Base-by-base conservation (phyloP, 2,329 filamentous ascomycete species). In the Xylaria sp. region DNA sequence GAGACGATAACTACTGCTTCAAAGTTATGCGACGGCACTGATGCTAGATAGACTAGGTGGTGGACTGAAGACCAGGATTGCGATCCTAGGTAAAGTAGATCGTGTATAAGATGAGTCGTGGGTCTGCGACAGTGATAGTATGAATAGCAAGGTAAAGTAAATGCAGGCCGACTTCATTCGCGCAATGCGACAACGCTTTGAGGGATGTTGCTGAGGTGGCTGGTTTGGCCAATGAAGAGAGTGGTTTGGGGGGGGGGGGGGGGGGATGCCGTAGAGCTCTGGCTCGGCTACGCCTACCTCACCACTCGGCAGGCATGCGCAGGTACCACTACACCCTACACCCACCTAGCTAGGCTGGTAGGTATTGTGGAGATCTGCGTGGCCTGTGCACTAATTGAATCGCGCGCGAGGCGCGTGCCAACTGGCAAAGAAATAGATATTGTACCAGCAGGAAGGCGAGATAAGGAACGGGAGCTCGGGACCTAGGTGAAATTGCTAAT, bases 161-260 rank as follows among this genome's bases (percentile, higher is more conserved):
- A 54, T 34, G 9, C 24, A 30, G 53, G 54, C 45, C 27, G 42
- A 34, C 7, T 61, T 53, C 24, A 27, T 27, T 27, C 42, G 56
- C 58, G 36, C 55, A 50, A 68, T 65, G 65, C 61, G 51, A 61
- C 55, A 39, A 53, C 3, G 17, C 11, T 17, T 5, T 24, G 17
- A 32, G 9, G 47, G 53, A 51, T 47, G 39, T 39, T 57, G 55
- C 34, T 65, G 45, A 42, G 39, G 27, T 47, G 45, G 54, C 56
- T 65, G 68, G 68, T 61, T 54, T 61, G 65, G 61, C 69, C 72
- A 73, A 73, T 71, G 27, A 42, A 34, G 30, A 34, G 45, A 45
- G 34, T 64, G 64, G 67, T 63, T 50, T 66, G 64, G 62, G 55
- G 48, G 39, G 42, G 32, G 54, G 56, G 47, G 64, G 64, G 62